Conservation (phyloP, 352 stramenopile genomes). For the Globisporangium megalacanthum region DNA sequence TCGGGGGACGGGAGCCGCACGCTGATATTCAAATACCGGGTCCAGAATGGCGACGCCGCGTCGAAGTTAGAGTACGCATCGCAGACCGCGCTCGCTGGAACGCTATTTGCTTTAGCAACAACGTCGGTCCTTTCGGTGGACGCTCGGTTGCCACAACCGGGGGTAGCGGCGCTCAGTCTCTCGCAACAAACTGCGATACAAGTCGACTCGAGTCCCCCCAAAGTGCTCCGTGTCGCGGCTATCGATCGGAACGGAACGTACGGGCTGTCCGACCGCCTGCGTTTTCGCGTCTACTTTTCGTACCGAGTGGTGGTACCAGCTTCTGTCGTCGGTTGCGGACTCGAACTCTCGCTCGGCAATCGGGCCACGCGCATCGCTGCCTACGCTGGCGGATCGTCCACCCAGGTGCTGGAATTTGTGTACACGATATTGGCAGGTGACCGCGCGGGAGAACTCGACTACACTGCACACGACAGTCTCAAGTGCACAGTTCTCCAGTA, state of each 20-base stretch:
- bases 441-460: slow-evolving; percentile 41
- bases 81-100: slow-evolving; percentile 28
- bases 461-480: slow-evolving; percentile 32
- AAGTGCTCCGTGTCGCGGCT: slow-evolving; percentile 24
- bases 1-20: slow-evolving; percentile 32
- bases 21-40: slow-evolving; percentile 48
- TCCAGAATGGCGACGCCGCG: slow-evolving; percentile 27
- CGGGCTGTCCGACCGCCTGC: slow-evolving; percentile 29
- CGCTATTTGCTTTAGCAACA: slow-evolving; percentile 39
- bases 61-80: slow-evolving; percentile 31
- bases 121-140: slow-evolving; percentile 27
- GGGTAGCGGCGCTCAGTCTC: slow-evolving; percentile 24
- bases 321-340: slow-evolving; percentile 16
- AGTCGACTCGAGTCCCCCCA: slow-evolving; percentile 35
- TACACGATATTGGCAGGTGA: slow-evolving; percentile 51
- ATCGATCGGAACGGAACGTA: slow-evolving; percentile 41
- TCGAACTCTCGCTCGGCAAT: slow-evolving; percentile 42
- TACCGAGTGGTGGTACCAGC: slow-evolving; percentile 32
- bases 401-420: slow-evolving; percentile 40
- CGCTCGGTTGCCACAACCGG: slow-evolving; percentile 27
- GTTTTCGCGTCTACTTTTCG: slow-evolving; percentile 43
- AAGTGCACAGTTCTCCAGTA: slow-evolving; percentile 42
- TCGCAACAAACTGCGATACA: slow-evolving; percentile 25
- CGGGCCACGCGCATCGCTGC: slow-evolving; percentile 23
- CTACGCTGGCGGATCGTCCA: slow-evolving; percentile 47